Conservation (phyloP, 2,329 filamentous ascomycete species). For the Blumeria graminis region DNA sequence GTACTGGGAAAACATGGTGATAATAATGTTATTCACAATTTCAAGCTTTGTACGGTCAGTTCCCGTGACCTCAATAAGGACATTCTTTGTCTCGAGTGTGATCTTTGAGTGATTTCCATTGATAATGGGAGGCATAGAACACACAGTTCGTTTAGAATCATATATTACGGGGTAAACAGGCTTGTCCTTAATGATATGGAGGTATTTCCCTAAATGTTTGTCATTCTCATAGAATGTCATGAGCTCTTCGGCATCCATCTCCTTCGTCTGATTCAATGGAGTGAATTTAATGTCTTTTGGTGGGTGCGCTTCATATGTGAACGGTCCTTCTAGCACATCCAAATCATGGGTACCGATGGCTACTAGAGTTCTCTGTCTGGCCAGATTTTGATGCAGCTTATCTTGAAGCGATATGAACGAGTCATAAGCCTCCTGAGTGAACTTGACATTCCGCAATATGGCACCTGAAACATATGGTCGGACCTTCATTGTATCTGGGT, state of each 20-base stretch:
- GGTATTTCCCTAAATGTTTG: constrained; percentile 68
- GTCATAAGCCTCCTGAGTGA: constrained; percentile 76
- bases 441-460: constrained; percentile 72
- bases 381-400: constrained; percentile 91
- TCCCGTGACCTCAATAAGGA: constrained; percentile 93
- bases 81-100: constrained; percentile 66
- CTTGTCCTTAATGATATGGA: constrained; percentile 84
- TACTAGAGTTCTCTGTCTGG: constrained; percentile 78
- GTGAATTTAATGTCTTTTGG: constrained; percentile 83
- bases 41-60: constrained; percentile 92
- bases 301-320: constrained; percentile 80
- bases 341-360: constrained; percentile 93
- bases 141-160: constrained; percentile 65
- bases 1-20: constrained; percentile 92
- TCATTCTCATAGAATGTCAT: constrained; percentile 94
- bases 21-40: constrained; percentile 84
- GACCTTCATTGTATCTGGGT: constrained; percentile 49
- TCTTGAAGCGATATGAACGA: constrained; percentile 97
- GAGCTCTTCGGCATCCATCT: constrained; percentile 68
- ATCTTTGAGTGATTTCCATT: constrained; percentile 97
- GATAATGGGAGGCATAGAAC: constrained; percentile 92
- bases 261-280: constrained; percentile 74
- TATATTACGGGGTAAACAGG: constrained; percentile 92
- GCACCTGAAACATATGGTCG: constrained; percentile 76
- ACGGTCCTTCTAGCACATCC: constrained; percentile 79